Evolutionary conservation across 106 monocot genomes (phyloP).

Genomic region (Platanthera zijinensis): DNA sequence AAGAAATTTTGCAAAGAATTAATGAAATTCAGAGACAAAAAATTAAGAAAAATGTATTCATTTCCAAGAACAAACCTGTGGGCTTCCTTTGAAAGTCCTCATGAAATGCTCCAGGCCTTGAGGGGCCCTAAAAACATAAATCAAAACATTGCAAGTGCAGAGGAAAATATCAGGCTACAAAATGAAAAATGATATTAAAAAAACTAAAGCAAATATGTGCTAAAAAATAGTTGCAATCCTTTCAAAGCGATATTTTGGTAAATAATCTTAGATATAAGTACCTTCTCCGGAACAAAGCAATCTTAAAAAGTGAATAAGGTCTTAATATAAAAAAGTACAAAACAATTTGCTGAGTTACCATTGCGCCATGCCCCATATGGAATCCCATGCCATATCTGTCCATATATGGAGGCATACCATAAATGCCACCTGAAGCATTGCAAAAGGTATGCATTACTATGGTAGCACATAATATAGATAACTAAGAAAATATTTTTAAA

Average conservation of each 20-base stretch:
- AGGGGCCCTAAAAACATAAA: constrained; percentile 26
- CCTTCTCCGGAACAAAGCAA: not conserved
- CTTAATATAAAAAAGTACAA: not conserved
- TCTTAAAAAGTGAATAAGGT: not conserved
- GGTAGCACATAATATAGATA: not conserved
- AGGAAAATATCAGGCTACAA: not conserved
- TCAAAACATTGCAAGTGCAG: not conserved
- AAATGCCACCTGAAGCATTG: constrained; percentile 68
- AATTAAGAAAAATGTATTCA: not conserved
- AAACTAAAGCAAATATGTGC: not conserved
- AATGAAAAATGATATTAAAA: not conserved
- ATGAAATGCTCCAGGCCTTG: constrained; percentile 57
- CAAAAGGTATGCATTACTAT: not conserved
- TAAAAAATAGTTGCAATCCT: not conserved
- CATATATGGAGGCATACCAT: constrained; percentile 73
- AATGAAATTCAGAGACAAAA: not conserved
- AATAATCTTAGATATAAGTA: not conserved
- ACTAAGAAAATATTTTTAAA: not conserved
- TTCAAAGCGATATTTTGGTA: not conserved
- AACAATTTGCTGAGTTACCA: constrained; percentile 31
- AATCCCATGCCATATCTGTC: constrained; percentile 71
- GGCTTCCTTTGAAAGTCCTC: constrained; percentile 63
- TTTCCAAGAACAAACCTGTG: constrained; percentile 38
- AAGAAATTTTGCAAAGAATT: not conserved
- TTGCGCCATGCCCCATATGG: constrained; percentile 52